Evolutionary conservation across 345 rosid genomes (phyloP).

Genomic region (Camelina sativa): DNA sequence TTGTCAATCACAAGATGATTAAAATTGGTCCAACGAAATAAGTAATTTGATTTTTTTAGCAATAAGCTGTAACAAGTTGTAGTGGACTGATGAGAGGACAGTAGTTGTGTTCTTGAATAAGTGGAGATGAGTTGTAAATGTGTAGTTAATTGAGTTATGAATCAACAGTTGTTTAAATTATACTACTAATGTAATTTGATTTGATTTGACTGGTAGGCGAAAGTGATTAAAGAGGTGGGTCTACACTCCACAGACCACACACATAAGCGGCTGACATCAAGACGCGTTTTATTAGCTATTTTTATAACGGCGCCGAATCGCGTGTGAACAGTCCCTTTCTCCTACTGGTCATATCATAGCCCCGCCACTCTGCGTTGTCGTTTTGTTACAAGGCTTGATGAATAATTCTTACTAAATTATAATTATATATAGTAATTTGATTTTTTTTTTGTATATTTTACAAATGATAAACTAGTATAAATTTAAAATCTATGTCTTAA

Average conservation of each 20-base stretch:
- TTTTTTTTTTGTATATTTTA: no score
- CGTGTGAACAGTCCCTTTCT: background rate
- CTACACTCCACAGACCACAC: background rate
- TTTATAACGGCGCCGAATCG: background rate
- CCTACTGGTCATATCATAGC: background rate
- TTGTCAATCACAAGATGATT: no score
- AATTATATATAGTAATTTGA: no score
- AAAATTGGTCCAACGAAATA: conserved; percentile 2
- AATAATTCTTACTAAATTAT: no score
- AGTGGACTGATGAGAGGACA: background rate
- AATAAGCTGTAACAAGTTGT: background rate
- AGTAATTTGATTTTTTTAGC: no score
- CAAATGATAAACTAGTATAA: no score
- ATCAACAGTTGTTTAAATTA: background rate
- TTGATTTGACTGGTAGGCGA: background rate
- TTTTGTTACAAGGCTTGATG: no score
- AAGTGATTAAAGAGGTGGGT: background rate
- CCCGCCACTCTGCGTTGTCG: background rate
- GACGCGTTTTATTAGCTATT: conserved; percentile 12
- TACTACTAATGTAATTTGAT: no score
- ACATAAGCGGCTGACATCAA: conserved; percentile 3
- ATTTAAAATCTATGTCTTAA: no score
- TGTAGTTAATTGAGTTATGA: background rate
- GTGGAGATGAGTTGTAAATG: background rate
- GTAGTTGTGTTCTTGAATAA: background rate